Percentiles rank a stretch among this genome's conserved stretches.
phyloP scores from a whole-genome alignment of 1,284 basidiomycete species.

The Tilletia walkeri region DNA sequence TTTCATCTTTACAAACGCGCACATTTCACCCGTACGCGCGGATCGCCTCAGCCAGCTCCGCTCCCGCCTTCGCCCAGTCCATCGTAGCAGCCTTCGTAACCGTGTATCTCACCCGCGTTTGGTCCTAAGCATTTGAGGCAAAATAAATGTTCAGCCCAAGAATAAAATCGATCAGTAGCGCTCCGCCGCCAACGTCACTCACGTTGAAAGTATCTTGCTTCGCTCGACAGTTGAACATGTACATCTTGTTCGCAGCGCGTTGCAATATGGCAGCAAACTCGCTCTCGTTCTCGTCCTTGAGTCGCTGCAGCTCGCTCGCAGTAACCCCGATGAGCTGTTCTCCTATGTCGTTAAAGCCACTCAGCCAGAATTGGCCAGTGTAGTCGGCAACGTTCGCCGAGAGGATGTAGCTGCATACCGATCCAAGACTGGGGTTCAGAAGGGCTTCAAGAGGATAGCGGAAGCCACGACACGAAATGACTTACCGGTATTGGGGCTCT shows the following conservation, averaged over 20 bases:
- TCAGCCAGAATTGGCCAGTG: slow-evolving; percentile 85
- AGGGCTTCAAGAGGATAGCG: too few relatives aligned
- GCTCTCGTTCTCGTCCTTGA: slow-evolving; percentile 70
- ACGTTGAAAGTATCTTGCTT: slow-evolving; percentile 60
- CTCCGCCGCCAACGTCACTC: background rate
- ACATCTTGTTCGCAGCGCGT: slow-evolving; percentile 69
- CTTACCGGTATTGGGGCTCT: slow-evolving; percentile 72
- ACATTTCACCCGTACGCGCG: slow-evolving; percentile 7
- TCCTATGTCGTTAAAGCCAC: slow-evolving; percentile 93
- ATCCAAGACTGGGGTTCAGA: too few relatives aligned
- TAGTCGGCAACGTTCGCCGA: slow-evolving; percentile 84
- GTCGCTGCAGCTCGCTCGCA: slow-evolving; percentile 74
- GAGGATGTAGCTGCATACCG: slow-evolving; percentile 74
- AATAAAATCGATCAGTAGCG: too few relatives aligned
- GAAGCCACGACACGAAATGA: slow-evolving; percentile 48
- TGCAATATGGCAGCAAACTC: slow-evolving; percentile 68
- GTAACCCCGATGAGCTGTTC: slow-evolving; percentile 68
- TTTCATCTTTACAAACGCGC: too few relatives aligned
- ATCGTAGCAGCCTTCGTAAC: slow-evolving; percentile 38
- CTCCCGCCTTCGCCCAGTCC: slow-evolving; percentile 46
- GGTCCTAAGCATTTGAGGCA: slow-evolving; percentile 26
- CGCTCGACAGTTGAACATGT: slow-evolving; percentile 81
- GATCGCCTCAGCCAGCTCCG: slow-evolving; percentile 48
- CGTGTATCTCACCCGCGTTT: slow-evolving; percentile 48
- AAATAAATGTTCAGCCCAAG: background rate